phyloP scores from a whole-genome alignment of 768 basidiomycete genomes.

The Leccinellum luteum region DNA sequence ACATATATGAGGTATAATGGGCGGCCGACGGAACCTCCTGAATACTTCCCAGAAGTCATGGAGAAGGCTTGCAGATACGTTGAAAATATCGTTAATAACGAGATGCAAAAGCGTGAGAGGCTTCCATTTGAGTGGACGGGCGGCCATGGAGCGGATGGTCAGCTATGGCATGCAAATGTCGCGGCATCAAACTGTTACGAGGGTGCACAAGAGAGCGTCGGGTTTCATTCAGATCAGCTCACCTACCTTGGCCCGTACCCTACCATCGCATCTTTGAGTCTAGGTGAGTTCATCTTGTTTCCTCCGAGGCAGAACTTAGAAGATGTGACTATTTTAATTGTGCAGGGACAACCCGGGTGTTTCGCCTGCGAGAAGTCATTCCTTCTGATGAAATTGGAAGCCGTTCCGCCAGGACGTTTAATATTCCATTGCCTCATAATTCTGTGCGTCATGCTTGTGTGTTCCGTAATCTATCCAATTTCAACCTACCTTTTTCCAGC shows the following conservation, averaged over 20 bases:
- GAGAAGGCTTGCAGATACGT: slow-evolving; percentile 75
- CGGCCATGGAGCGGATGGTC: slow-evolving; percentile 18
- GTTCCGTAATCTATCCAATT: background rate
- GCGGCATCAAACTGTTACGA: slow-evolving; percentile 85
- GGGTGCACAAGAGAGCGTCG: slow-evolving; percentile 79
- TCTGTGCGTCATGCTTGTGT: slow-evolving; percentile 49
- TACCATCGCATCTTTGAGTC: slow-evolving; percentile 81
- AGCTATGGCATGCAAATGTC: slow-evolving; percentile 75
- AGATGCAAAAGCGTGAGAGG: slow-evolving; percentile 58
- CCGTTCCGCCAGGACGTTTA: slow-evolving; percentile 69
- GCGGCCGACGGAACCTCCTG: slow-evolving; percentile 52
- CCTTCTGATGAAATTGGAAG: slow-evolving; percentile 55
- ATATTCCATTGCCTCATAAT: slow-evolving; percentile 75
- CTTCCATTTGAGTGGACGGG: slow-evolving; percentile 68
- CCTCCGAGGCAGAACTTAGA: background rate
- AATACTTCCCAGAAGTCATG: slow-evolving; percentile 62
- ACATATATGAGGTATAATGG: slow-evolving; percentile 70
- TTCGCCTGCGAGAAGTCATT: slow-evolving; percentile 76
- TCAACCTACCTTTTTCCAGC: slow-evolving; percentile 35
- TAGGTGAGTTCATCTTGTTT: slow-evolving; percentile 45
- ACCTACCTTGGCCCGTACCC: slow-evolving; percentile 82
- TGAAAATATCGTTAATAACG: slow-evolving; percentile 68
- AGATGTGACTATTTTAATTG: background rate
- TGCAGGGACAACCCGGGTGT: slow-evolving; percentile 63
- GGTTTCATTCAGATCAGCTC: slow-evolving; percentile 78